A percentile compares a stretch with the other conserved stretches of the same genome.
phyloP scores from a whole-genome alignment of 2,329 filamentous ascomycete species.

The Periglandula ipomoeae region DNA sequence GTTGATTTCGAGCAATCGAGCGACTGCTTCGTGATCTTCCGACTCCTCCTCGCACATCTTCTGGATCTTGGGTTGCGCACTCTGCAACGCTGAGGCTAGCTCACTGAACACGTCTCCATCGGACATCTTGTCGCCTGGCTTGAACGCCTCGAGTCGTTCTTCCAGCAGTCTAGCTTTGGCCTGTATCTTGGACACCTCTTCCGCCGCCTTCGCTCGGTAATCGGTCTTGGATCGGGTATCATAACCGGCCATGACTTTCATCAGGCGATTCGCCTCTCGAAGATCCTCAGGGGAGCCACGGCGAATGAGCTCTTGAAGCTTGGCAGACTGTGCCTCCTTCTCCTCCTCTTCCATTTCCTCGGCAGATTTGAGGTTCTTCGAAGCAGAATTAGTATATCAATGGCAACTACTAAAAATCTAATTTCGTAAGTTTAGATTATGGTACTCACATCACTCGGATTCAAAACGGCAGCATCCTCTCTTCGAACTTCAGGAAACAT shows the following conservation, averaged over 20 bases:
- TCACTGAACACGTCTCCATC: constrained; percentile 68
- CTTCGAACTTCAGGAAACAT: constrained; percentile 84
- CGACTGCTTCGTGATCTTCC: constrained; percentile 90
- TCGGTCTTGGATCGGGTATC: constrained; percentile 94
- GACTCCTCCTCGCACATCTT: constrained; percentile 99
- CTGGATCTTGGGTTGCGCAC: constrained; percentile 95
- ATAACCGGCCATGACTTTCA: constrained; percentile 99
- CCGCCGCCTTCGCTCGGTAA: constrained; percentile 93
- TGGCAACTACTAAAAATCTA: constrained; percentile 17
- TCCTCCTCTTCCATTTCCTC: constrained; percentile 99
- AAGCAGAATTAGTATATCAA: constrained; percentile 3
- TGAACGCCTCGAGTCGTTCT: constrained; percentile 80
- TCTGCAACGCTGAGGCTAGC: constrained; percentile 78
- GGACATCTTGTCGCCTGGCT: constrained; percentile 67
- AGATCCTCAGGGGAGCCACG: constrained; percentile 85
- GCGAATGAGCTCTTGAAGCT: constrained; percentile 91
- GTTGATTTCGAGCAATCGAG: constrained; percentile 93
- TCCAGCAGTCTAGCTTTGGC: constrained; percentile 89
- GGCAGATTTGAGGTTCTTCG: constrained; percentile 82
- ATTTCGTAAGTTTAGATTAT: too few relatives aligned
- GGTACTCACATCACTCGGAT: constrained; percentile 87
- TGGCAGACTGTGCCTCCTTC: constrained; percentile 88
- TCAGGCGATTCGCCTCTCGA: constrained; percentile 92
- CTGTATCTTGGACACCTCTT: constrained; percentile 90
- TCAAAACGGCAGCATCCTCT: constrained; percentile 93